Evolutionary conservation across 345 rosid species (phyloP).

Genomic region (Salix caprea): DNA sequence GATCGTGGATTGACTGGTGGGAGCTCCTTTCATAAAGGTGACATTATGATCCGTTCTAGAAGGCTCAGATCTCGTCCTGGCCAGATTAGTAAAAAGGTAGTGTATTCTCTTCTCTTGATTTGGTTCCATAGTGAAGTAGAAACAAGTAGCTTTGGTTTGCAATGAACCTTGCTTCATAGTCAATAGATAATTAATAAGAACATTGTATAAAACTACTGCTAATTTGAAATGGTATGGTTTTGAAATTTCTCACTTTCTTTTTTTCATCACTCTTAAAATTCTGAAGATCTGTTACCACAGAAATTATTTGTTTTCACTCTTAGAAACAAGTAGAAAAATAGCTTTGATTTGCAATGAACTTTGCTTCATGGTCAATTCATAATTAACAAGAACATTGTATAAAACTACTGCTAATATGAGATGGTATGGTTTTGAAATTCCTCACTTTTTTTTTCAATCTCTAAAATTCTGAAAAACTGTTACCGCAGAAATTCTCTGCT

Average conservation of each 20-base stretch:
- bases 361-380: not conserved
- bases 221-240: not conserved
- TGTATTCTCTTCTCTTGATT: not conserved
- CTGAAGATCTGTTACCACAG: no score
- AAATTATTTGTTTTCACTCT: not conserved
- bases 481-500: not conserved
- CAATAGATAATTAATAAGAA: not conserved
- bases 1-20: conserved; percentile 20
- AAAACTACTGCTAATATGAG: not conserved
- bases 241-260: not conserved
- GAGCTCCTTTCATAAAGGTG: conserved; percentile 38
- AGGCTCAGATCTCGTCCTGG: conserved; percentile 36
- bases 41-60: conserved; percentile 30
- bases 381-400: not conserved
- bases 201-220: not conserved
- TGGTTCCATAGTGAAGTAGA: not conserved
- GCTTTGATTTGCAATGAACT: no score
- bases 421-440: not conserved
- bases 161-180: not conserved
- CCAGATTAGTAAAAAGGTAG: conserved; percentile 32
- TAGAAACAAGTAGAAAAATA: not conserved
- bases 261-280: not conserved
- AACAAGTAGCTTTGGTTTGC: not conserved
- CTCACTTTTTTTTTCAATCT: not conserved
- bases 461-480: no score